These are phyloP conservation scores for Agarophyton chilense DNA, from an alignment of 23 red algal genomes.

Conservation along the genomic window DNA sequence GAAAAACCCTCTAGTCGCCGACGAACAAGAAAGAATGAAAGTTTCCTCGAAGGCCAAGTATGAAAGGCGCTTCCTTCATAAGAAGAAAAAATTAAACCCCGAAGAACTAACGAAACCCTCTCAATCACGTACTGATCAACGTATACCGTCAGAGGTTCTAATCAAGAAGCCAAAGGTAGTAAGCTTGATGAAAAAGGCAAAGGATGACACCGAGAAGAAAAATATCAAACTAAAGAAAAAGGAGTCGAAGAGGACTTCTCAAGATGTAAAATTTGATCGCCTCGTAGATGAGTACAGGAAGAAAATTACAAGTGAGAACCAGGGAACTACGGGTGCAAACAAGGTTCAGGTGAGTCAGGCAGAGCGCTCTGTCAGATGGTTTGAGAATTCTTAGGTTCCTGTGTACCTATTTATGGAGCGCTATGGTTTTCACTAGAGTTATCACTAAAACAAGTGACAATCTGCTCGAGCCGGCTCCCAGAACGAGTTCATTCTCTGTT, in stretches of 20 bases:
- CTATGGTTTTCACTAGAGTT: no score
- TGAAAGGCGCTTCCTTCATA: background rate
- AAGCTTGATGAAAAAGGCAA: background rate
- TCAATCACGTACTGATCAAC: background rate
- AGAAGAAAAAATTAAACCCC: background rate
- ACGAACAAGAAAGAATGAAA: background rate
- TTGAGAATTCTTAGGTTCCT: background rate
- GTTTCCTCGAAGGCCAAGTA: background rate
- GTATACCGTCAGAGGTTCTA: background rate
- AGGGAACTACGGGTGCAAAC: background rate
- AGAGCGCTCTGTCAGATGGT: background rate
- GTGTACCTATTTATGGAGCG: background rate
- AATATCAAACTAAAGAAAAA: background rate
- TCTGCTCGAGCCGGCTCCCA: no score
- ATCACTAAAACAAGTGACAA: no score
- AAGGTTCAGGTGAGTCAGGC: background rate
- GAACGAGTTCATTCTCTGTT: no score
- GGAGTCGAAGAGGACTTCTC: background rate
- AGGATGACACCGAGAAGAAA: background rate
- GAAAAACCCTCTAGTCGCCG: background rate
- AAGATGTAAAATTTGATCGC: slow-evolving; percentile 8
- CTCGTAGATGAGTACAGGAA: background rate
- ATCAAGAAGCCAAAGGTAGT: background rate
- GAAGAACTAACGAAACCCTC: no score
- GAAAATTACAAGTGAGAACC: background rate